Conservation (phyloP, 1,139 yeast genomes). For the Yamadazyma sp. region DNA sequence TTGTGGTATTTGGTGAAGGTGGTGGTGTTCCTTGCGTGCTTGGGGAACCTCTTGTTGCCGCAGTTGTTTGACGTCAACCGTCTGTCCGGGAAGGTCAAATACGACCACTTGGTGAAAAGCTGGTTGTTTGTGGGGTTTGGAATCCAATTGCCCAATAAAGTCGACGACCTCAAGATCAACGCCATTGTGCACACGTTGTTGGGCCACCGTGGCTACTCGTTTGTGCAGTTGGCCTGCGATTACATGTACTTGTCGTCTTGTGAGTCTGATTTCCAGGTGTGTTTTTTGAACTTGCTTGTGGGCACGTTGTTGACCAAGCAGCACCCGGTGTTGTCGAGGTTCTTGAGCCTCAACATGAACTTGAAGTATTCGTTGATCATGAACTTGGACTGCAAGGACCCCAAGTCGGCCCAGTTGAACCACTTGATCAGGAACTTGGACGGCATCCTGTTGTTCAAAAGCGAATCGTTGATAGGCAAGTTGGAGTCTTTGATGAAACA, state of each 20-base stretch:
- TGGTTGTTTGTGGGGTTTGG: slow-evolving; percentile 34
- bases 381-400: slow-evolving; percentile 31
- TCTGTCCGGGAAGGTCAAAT: slow-evolving; percentile 1
- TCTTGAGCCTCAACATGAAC: slow-evolving; percentile 27
- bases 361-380: slow-evolving; percentile 28
- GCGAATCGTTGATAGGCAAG: slow-evolving; percentile 27
- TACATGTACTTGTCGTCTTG: slow-evolving; percentile 31
- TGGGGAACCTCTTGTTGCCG: slow-evolving; percentile 27
- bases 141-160: slow-evolving; percentile 26
- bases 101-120: slow-evolving; percentile 12
- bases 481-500: slow-evolving; percentile 27
- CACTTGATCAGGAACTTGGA: slow-evolving; percentile 33
- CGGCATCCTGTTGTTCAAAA: slow-evolving; percentile 33
- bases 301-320: slow-evolving; percentile 27
- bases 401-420: slow-evolving; percentile 24
- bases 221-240: slow-evolving; percentile 23
- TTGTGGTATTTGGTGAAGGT: slow-evolving; percentile 29
- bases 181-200: slow-evolving; percentile 24
- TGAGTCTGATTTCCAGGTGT: slow-evolving; percentile 39
- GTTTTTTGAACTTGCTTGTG: slow-evolving; percentile 32
- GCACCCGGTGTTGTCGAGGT: slow-evolving; percentile 20
- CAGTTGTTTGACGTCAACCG: slow-evolving; percentile 14
- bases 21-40: slow-evolving; percentile 26
- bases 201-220: slow-evolving; percentile 21
- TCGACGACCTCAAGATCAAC: slow-evolving; percentile 19